phyloP scores from a whole-genome alignment of 192 early-diverging fungal genomes.

The Spinellus fusiger region DNA sequence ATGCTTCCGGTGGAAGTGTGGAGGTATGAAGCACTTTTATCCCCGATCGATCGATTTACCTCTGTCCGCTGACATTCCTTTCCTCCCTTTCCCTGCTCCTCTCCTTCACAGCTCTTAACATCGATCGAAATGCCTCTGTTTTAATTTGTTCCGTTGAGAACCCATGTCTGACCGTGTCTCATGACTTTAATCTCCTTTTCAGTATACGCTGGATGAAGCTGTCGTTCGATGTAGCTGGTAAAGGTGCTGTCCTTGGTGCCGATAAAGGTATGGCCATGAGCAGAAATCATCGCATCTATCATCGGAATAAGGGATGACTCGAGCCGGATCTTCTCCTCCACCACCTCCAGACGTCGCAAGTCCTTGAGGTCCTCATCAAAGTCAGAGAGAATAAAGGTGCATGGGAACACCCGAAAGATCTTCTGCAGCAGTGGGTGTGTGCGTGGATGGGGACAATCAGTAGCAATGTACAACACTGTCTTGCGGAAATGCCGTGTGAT shows the following conservation, averaged over 20 bases:
- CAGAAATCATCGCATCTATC: constrained; percentile 46
- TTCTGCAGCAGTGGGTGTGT: constrained; percentile 41
- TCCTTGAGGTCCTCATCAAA: constrained; percentile 34
- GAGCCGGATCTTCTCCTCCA: constrained; percentile 39
- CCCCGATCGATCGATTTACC: too few relatives aligned
- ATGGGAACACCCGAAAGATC: constrained; percentile 42
- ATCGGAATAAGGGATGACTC: constrained; percentile 46
- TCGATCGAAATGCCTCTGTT: neutral
- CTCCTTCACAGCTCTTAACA: neutral
- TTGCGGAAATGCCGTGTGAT: constrained; percentile 3
- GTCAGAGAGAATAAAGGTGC: constrained; percentile 42
- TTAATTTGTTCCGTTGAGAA: neutral
- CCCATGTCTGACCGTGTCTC: neutral
- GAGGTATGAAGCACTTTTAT: too few relatives aligned
- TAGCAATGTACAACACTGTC: constrained; percentile 48
- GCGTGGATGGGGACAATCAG: constrained; percentile 41
- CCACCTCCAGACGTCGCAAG: constrained; percentile 18
- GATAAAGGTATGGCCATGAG: constrained; percentile 44
- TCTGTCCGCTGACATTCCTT: too few relatives aligned
- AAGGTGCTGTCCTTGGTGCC: constrained; percentile 47
- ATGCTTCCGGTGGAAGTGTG: too few relatives aligned
- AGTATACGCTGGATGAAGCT: constrained; percentile 30
- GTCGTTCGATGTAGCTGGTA: constrained; percentile 37
- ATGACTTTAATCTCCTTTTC: constrained; percentile 5
- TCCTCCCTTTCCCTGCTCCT: too few relatives aligned